A percentile compares a stretch with the other conserved stretches of the same genome.
Evolutionary conservation across 2,329 filamentous ascomycete species (phyloP).

Genomic region (Metarhizium sp.): DNA sequence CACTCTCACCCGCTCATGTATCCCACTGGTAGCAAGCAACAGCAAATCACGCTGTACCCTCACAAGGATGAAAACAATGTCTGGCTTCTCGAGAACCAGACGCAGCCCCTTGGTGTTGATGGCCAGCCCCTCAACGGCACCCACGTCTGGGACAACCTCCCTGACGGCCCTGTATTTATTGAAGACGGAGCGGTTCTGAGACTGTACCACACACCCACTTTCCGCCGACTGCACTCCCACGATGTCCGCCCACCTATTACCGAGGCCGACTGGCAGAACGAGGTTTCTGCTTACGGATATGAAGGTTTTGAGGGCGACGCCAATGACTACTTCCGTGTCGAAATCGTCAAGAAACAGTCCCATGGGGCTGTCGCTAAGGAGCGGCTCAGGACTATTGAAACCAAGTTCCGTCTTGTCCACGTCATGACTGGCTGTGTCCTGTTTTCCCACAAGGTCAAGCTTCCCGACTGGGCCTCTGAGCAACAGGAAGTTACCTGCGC

Average conservation of each 20-base stretch:
- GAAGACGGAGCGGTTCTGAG: constrained; percentile 72
- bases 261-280: constrained; percentile 89
- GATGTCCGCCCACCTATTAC: constrained; percentile 81
- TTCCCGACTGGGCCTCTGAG: constrained; percentile 95
- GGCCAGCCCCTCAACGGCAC: constrained; percentile 74
- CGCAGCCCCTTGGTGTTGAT: constrained; percentile 70
- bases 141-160: constrained; percentile 69
- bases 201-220: constrained; percentile 74
- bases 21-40: constrained; percentile 92
- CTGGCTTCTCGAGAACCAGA: constrained; percentile 92
- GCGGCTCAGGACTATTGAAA: constrained; percentile 84
- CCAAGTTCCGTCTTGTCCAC: constrained; percentile 92
- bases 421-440: constrained; percentile 93
- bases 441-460: constrained; percentile 98
- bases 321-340: constrained; percentile 89
- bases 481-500: constrained; percentile 99
- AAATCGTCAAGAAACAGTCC: constrained; percentile 88
- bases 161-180: constrained; percentile 53
- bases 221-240: constrained; percentile 90
- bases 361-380: constrained; percentile 70
- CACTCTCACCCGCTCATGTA: constrained; percentile 98
- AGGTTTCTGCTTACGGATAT: constrained; percentile 94
- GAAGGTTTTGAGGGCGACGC: constrained; percentile 95
- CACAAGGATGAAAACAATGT: constrained; percentile 99
- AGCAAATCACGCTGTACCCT: constrained; percentile 95